Base-by-base conservation (phyloP, 129 eudicot genomes). In the Heracleum sosnowskyi region DNA sequence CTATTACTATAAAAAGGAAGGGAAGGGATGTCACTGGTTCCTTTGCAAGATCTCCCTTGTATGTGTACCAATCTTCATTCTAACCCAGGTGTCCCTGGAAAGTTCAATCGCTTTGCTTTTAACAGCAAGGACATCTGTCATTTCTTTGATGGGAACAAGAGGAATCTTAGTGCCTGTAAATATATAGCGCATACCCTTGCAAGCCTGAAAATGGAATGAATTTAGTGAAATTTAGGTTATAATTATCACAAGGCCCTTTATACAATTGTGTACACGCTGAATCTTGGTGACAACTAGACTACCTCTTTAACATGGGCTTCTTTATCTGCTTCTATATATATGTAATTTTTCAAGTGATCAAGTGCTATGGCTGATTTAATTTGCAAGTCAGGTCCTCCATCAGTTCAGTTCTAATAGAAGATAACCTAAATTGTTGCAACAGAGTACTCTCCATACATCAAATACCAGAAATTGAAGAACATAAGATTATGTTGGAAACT, bases 291-390 rank as follows among this genome's bases (percentile, higher is more conserved):
- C 29, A 42, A 29, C 35, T 6, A 22, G 40, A 84, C 72, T 79
- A 94, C 98, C 96, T 91, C 98, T 84, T 81, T 88, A 69, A 94
- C 98, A 84, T 94, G 98, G 82, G 98, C 93, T 86, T 91, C 98
- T 86, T 94, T 94, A 83, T 94, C 98, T 63, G 98, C 98, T 80
- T 94, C 97, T 31, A 94, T 84, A 75, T 94, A 94, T 76, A 94
- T 79, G 76, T 90, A 94, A 75, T 91, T 91, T 85, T 94, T 91
- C 62, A 94, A 84, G 86, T 94, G 98, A 83, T 94, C 98, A 81
- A 94, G 97, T 31, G 98, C 97, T 84, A 94, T 79, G 55, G 78
- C 97, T 5, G 98, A 87, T 70, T 93, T 86, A 76, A 94, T 94
- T 81, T 94, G 97, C 89, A 94, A 69, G 83, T 91, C 96, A 63